Base-by-base conservation (phyloP, 192 early-diverging fungal species). In the Pilaira anomala region DNA sequence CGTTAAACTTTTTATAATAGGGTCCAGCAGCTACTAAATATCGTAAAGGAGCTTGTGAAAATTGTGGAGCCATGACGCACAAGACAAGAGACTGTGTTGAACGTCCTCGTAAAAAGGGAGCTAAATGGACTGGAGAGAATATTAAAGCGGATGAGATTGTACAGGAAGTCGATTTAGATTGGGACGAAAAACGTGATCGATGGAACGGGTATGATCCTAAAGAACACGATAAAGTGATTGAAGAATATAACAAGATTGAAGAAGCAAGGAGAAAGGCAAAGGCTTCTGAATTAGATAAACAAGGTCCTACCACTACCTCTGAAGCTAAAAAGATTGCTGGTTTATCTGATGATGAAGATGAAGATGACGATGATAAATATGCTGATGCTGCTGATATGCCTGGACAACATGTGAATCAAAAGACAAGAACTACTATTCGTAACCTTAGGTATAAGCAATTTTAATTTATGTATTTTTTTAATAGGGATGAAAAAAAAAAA, bases 201-300 rank as follows among this genome's bases (percentile, higher is more conserved):
- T 98, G 95, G 95, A 98, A 98, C 62, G 97, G 96, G 19, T 99
- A 98, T 73, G 93, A 99, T 70, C 83, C 96, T 3, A 67, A 79
- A 50, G 88, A 95, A 42, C 93, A 98, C 53, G 75, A 84, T 28
- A 82, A 87, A 69, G 76, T 88, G 33, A 80, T 89, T 60, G 86
- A 93, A 45, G 94, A 99, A 61, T 96, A 96, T 84, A 96, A 94
- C 63, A 80, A 87, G 49, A 73, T 98, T 4, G 96, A 99, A 71
- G 89, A 94, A 53, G 89, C 88, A 48, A 78, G 95, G 70, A 77
- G 86, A 58, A 87, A 91, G 58, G 74, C 91, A 48, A 90, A 90
- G 64, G 92, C 87, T 18, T 77, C 71, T 7, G 88, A 90, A 62
- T 69, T 87, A 50, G 95, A 88, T 74, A 89, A 84, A 63, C 75